These are phyloP conservation scores for Cyclotella cryptica DNA, from an alignment of 108 stramenopile species.

Conservation along the genomic window DNA sequence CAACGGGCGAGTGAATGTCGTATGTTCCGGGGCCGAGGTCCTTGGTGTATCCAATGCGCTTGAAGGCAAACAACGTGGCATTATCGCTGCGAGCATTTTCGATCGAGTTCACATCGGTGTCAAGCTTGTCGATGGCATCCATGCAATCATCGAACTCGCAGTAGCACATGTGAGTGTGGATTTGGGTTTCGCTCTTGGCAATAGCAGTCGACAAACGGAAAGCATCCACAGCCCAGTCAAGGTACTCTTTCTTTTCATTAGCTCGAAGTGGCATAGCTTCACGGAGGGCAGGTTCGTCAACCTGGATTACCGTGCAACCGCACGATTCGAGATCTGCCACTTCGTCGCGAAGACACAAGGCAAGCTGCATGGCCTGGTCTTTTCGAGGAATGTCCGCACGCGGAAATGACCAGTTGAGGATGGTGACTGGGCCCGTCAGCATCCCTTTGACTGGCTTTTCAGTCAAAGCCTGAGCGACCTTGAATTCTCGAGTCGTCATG, in stretches of 20 bases:
- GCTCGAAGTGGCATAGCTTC: conserved; percentile 73
- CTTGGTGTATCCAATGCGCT: conserved; percentile 50
- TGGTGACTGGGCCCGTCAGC: conserved; percentile 81
- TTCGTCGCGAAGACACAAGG: conserved; percentile 65
- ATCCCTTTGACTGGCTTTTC: conserved; percentile 74
- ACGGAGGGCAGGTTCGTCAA: conserved; percentile 78
- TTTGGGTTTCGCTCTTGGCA: conserved; percentile 63
- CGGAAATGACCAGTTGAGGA: conserved; percentile 85
- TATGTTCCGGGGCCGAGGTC: conserved; percentile 76
- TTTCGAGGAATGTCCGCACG: conserved; percentile 70
- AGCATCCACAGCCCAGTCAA: conserved; percentile 70
- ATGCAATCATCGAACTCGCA: conserved; percentile 80
- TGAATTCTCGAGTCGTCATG: conserved; percentile 75
- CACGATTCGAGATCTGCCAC: conserved; percentile 68
- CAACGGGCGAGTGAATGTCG: conserved; percentile 82
- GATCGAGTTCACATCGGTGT: conserved; percentile 81
- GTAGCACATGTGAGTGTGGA: conserved; percentile 90
- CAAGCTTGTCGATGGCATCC: conserved; percentile 74
- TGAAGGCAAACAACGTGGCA: conserved; percentile 32
- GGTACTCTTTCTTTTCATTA: conserved; percentile 50
- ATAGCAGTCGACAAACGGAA: conserved; percentile 69
- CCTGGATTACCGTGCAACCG: conserved; percentile 73
- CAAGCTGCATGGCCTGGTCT: conserved; percentile 74
- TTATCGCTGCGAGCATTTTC: conserved; percentile 76
- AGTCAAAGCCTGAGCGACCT: conserved; percentile 61